Evolutionary conservation across 2,329 filamentous ascomycete genomes (phyloP).

Genomic region (Colletotrichum karsti): DNA sequence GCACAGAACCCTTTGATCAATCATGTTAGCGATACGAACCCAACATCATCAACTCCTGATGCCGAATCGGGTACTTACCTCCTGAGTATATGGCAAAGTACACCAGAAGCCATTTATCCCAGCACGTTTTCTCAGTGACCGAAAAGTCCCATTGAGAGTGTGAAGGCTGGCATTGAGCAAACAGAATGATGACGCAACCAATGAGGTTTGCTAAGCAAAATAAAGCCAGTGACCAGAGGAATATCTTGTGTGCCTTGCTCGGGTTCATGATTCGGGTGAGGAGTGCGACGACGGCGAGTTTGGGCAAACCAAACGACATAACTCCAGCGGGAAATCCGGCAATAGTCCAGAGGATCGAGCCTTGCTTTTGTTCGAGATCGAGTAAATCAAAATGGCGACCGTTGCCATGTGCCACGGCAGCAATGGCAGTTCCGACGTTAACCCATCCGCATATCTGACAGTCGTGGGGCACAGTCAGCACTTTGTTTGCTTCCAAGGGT

Average conservation of each 20-base stretch:
- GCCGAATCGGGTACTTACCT: slow-evolving; percentile 34
- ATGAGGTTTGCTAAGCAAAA: slow-evolving; percentile 40
- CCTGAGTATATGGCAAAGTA: slow-evolving; percentile 49
- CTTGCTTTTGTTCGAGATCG: slow-evolving; percentile 35
- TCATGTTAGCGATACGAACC: background rate
- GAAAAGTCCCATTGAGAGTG: slow-evolving; percentile 48
- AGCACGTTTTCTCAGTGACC: slow-evolving; percentile 40
- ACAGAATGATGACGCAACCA: slow-evolving; percentile 47
- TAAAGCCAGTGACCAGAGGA: slow-evolving; percentile 46
- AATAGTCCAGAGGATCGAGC: slow-evolving; percentile 44
- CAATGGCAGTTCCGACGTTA: slow-evolving; percentile 43
- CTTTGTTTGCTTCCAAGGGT: background rate
- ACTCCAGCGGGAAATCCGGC: slow-evolving; percentile 46
- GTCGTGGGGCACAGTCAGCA: background rate
- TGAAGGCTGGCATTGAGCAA: slow-evolving; percentile 50
- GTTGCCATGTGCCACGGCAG: slow-evolving; percentile 45
- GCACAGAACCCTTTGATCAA: slow-evolving; percentile 39
- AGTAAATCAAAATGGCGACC: slow-evolving; percentile 47
- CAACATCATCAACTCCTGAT: background rate
- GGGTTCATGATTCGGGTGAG: slow-evolving; percentile 49
- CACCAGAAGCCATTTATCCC: slow-evolving; percentile 44
- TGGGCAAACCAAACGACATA: slow-evolving; percentile 49
- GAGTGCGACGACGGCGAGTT: slow-evolving; percentile 49
- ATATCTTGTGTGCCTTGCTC: slow-evolving; percentile 36
- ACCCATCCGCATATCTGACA: slow-evolving; percentile 41